Conservation (phyloP, 1,139 yeast genomes). For the Saccharomyces hybrid region DNA sequence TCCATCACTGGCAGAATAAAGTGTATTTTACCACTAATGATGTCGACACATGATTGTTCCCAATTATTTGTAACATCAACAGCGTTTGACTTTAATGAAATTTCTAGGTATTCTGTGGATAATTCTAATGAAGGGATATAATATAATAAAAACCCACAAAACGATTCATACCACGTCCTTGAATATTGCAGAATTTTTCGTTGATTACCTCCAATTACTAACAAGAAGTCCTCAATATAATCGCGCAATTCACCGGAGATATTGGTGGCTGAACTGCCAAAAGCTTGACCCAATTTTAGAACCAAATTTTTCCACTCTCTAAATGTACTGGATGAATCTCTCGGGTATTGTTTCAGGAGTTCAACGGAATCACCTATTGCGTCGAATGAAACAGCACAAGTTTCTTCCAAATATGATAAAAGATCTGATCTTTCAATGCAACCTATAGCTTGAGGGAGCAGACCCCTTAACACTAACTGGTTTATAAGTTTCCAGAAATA, state of each 20-base stretch:
- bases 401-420: slow-evolving; percentile 12
- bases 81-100: slow-evolving; percentile 32
- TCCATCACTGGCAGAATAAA: slow-evolving; percentile 57
- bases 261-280: slow-evolving; percentile 18
- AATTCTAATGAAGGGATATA: slow-evolving; percentile 49
- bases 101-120: slow-evolving; percentile 37
- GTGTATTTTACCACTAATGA: slow-evolving; percentile 51
- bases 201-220: slow-evolving; percentile 25
- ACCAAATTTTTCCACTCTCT: slow-evolving; percentile 34
- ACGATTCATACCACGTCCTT: slow-evolving; percentile 63
- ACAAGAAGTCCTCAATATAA: slow-evolving; percentile 22
- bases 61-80: slow-evolving; percentile 40
- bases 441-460: slow-evolving; percentile 47
- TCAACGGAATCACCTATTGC: slow-evolving; percentile 43
- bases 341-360: slow-evolving; percentile 33
- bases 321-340: slow-evolving; percentile 27
- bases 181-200: slow-evolving; percentile 25
- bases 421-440: slow-evolving; percentile 38
- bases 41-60: slow-evolving; percentile 57
- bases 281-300: slow-evolving; percentile 25
- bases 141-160: slow-evolving; percentile 53
- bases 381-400: slow-evolving; percentile 25
- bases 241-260: slow-evolving; percentile 24
- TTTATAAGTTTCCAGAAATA: slow-evolving; percentile 60
- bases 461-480: slow-evolving; percentile 56